phyloP scores from a whole-genome alignment of 257 asterid genomes.

The Paulownia fortunei region DNA sequence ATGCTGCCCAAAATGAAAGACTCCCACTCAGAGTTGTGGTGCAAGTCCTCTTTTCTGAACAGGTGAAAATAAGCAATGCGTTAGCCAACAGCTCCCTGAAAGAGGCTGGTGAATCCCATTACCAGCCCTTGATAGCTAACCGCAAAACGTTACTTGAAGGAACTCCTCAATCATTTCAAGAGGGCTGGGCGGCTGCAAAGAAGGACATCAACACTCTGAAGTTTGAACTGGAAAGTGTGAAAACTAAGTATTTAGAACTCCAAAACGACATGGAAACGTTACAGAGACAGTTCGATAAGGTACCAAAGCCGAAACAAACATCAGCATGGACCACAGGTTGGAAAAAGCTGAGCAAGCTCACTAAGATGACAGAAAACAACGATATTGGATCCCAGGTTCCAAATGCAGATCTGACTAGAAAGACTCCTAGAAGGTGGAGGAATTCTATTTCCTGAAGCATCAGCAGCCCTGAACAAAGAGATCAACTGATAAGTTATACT shows the following conservation, averaged over 20 bases:
- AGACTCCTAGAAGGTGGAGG: constrained; percentile 88
- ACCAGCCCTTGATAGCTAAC: constrained; percentile 69
- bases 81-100: constrained; percentile 68
- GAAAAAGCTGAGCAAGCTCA: constrained; percentile 79
- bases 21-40: constrained; percentile 90
- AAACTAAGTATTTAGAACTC: constrained; percentile 75
- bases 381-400: constrained; percentile 44
- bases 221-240: constrained; percentile 81
- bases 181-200: constrained; percentile 95
- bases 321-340: constrained; percentile 85
- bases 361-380: constrained; percentile 55
- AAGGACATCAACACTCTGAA: constrained; percentile 91
- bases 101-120: constrained; percentile 63
- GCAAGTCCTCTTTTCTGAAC: constrained; percentile 94
- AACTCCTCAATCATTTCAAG: constrained; percentile 94
- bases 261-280: constrained; percentile 74
- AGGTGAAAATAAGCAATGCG: constrained; percentile 89
- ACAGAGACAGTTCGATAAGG: constrained; percentile 82
- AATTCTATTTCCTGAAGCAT: constrained; percentile 78
- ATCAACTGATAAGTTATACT: not conserved
- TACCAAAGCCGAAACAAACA: constrained; percentile 61
- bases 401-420: constrained; percentile 52
- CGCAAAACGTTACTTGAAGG: constrained; percentile 84
- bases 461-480: constrained; percentile 7
- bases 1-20: constrained; percentile 93